phyloP scores from a whole-genome alignment of 176 grass and related monocot genomes.

The Guadua angustifolia region DNA sequence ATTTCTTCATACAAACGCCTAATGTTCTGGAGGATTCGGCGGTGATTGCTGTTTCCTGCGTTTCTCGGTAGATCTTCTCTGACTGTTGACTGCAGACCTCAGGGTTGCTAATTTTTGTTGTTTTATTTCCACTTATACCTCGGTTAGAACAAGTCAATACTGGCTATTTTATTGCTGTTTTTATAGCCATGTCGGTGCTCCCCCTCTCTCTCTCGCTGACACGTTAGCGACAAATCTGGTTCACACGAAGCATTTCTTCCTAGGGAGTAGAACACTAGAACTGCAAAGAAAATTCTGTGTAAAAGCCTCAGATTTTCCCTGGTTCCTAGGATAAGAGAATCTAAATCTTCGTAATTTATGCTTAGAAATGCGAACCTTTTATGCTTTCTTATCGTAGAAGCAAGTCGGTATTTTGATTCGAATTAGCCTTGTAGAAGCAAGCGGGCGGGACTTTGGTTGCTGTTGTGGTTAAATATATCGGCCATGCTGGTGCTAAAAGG shows the following conservation, averaged over 20 bases:
- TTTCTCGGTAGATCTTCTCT: constrained; percentile 41
- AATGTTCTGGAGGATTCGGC: not conserved
- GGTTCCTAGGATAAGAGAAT: not conserved
- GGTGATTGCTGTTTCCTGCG: not conserved
- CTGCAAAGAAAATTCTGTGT: not conserved
- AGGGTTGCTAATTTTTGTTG: constrained; percentile 31
- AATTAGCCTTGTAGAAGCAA: constrained; percentile 3
- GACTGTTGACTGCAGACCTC: not conserved
- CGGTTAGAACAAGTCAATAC: constrained; percentile 22
- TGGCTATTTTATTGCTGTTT: not conserved
- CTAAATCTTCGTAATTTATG: not conserved
- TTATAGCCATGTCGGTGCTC: constrained; percentile 43
- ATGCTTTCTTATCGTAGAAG: constrained; percentile 43
- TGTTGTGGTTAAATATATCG: not conserved
- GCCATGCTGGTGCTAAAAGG: constrained; percentile 31
- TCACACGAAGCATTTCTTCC: not conserved
- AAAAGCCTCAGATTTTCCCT: not conserved
- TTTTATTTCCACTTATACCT: not conserved
- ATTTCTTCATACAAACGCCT: not conserved
- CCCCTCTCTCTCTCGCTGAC: not conserved
- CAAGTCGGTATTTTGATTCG: constrained; percentile 10
- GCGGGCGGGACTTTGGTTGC: not conserved
- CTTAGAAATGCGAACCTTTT: no score
- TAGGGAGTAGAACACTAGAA: not conserved
- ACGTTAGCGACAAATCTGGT: not conserved